Conservation (phyloP, 345 rosid species). For the Carallia brachiata region DNA sequence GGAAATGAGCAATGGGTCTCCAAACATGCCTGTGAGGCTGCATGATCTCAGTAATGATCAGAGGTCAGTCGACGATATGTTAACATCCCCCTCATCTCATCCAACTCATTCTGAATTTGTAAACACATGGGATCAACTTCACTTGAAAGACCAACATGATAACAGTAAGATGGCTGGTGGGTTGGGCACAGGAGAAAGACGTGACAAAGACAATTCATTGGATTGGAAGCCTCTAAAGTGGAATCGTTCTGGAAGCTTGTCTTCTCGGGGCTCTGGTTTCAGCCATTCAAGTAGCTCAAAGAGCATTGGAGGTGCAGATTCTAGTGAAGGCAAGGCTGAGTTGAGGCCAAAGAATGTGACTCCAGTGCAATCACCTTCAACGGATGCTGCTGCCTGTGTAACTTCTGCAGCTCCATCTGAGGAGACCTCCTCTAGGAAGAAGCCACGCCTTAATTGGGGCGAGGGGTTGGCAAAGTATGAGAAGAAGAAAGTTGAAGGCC, state of each 20-base stretch:
- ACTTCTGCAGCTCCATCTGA: conserved; percentile 49
- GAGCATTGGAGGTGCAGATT: conserved; percentile 66
- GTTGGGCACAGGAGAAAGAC: conserved; percentile 42
- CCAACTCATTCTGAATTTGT: conserved; percentile 44
- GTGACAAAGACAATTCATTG: conserved; percentile 53
- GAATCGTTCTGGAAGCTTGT: conserved; percentile 70
- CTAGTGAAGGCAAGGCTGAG: conserved; percentile 55
- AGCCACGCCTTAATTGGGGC: conserved; percentile 95
- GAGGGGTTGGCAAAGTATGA: conserved; percentile 97
- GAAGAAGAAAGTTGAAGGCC: conserved; percentile 79
- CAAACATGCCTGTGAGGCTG: conserved; percentile 48
- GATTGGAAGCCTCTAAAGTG: conserved; percentile 80
- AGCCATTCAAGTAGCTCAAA: conserved; percentile 88
- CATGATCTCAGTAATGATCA: conserved; percentile 48
- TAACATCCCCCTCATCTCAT: conserved; percentile 29
- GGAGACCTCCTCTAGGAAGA: conserved; percentile 68
- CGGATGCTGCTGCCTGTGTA: conserved; percentile 57
- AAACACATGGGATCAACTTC: conserved; percentile 54
- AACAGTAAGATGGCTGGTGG: conserved; percentile 41
- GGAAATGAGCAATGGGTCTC: conserved; percentile 65
- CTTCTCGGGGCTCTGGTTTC: conserved; percentile 78
- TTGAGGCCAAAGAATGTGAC: conserved; percentile 40
- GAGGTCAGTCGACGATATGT: conserved; percentile 60
- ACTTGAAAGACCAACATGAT: conserved; percentile 51
- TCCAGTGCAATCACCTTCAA: conserved; percentile 57